A percentile compares a stretch with the other conserved stretches of the same genome.
Evolutionary conservation across 73 alveolate genomes (phyloP).

Genomic region (Paramecium octaurelia): DNA sequence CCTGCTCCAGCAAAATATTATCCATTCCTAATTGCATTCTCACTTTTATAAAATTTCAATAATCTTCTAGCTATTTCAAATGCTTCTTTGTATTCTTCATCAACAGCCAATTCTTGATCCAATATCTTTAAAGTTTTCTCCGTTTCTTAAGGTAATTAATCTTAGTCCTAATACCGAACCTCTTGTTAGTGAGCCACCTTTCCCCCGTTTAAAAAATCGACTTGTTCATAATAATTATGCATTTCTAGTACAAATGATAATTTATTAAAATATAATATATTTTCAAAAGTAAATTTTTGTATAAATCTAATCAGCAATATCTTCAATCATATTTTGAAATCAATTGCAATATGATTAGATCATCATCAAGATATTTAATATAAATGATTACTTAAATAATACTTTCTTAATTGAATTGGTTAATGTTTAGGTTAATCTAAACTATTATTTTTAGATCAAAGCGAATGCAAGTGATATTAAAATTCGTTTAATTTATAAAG

Average conservation of each 20-base stretch:
- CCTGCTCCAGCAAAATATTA: conserved; percentile 31
- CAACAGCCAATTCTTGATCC: neutral
- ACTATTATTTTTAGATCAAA: no score
- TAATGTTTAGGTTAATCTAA: no score
- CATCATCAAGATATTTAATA: no score
- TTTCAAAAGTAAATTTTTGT: no score
- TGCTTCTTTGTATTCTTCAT: neutral
- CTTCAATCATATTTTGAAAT: no score
- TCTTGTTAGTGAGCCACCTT: neutral
- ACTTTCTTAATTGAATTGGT: no score
- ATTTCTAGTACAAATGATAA: neutral
- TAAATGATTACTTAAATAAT: no score
- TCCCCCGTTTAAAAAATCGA: neutral
- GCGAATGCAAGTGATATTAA: no score
- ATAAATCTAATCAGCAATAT: no score
- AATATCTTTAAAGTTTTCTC: neutral
- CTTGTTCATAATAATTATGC: neutral
- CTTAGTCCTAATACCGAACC: neutral
- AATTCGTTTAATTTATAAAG: no score
- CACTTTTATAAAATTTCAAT: neutral
- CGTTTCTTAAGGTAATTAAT: neutral
- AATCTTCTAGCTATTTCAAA: neutral
- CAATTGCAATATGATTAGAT: no score
- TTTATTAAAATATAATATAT: no score
- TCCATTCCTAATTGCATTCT: neutral